Conservation (phyloP, 805 yeast species). For the Lachancea sp. region DNA sequence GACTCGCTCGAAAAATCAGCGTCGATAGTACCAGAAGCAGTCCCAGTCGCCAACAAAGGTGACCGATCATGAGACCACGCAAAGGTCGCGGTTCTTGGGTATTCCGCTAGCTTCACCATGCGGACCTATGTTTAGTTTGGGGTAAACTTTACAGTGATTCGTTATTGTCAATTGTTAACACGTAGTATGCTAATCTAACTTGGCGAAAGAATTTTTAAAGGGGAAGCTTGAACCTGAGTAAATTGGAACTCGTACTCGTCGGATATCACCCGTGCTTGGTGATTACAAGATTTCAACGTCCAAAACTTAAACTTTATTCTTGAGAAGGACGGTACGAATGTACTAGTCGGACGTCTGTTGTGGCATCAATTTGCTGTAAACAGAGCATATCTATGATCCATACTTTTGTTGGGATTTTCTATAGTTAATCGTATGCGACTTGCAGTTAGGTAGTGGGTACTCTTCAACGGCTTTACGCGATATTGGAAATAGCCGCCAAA, state of each 20-base stretch:
- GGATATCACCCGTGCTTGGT: not conserved
- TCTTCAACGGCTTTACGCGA: too few relatives aligned
- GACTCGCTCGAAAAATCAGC: conserved; percentile 77
- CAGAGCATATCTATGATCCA: too few relatives aligned
- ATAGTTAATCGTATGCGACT: too few relatives aligned
- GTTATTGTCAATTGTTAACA: not conserved
- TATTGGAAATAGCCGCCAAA: too few relatives aligned
- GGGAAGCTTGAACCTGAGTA: not conserved
- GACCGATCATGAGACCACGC: conserved; percentile 82
- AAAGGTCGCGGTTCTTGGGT: conserved; percentile 83
- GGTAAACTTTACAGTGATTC: not conserved
- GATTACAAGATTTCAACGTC: too few relatives aligned
- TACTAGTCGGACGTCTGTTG: too few relatives aligned
- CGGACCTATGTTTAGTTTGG: conserved; percentile 1
- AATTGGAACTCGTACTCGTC: not conserved
- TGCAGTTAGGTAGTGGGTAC: too few relatives aligned
- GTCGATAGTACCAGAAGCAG: conserved; percentile 94
- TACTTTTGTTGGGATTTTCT: too few relatives aligned
- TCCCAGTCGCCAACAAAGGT: conserved; percentile 82
- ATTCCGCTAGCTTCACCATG: conserved; percentile 81
- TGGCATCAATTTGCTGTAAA: too few relatives aligned
- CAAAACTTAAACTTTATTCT: too few relatives aligned
- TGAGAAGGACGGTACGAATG: too few relatives aligned
- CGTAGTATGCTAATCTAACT: not conserved
- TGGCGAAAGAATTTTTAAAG: not conserved